Base-by-base conservation (phyloP, 345 rosid species). In the Laguncularia racemosa region DNA sequence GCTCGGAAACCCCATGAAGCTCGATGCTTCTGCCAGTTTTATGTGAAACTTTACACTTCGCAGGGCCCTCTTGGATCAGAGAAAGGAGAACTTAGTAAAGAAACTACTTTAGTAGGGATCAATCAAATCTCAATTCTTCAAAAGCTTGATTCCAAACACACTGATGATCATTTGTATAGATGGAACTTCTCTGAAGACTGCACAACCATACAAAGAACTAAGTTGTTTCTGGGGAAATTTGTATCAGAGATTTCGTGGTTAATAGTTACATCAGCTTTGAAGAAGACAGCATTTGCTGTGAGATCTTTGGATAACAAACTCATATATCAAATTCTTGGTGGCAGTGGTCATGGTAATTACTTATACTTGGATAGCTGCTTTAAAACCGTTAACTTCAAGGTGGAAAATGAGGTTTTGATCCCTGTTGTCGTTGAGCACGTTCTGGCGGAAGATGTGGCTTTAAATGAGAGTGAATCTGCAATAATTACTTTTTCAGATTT, bases 161-260 rank as follows among this genome's bases (percentile, higher is more conserved):
- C 67, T 66, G 75, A 71, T 60, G 77, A 74, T 51, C 65, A 58
- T 53, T 67, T 61, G 59, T 80, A 88, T 64, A 72, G 95, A 16
- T 91, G 96, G 98, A 70, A 69, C 44, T 79, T 43, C 56, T 70
- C 95, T 0, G 84, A 83, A 69, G 84, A 92, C 73, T 77, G 86
- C 73, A 21, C 75, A 52, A 66, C 53, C 2, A 49, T 83, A 17
- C 76, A 56, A 38, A 77, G 74, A 56, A 70, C 86, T 46, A 92
- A 81, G 67, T 47, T 92, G n/a, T 72, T 76, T 49, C 38, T 69
- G 16, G 95, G 92, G 44, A 89, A 67, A 66, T 89, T 92, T 66
- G 67, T 56, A 44, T 58, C 85, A 40, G 96, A 92, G 57, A 53
- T 86, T 48, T 56, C 93, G 1, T 89, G 89, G 89, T 57, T 89